phyloP scores from a whole-genome alignment of 208 protist species.

The Trypanosoma cruzi region DNA sequence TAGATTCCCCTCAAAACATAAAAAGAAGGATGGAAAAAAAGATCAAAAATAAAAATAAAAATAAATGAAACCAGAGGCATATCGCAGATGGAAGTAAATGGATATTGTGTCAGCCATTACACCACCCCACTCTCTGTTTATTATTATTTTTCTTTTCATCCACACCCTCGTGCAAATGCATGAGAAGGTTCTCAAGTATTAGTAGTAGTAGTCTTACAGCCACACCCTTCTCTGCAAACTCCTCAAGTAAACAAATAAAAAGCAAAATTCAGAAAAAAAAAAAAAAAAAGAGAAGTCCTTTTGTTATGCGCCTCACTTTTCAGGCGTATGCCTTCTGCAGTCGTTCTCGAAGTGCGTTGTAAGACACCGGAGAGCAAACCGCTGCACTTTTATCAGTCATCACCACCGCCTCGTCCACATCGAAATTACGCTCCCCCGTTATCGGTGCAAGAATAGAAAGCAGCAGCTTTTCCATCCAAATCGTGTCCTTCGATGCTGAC shows the following conservation, averaged over 20 bases:
- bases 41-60: not conserved
- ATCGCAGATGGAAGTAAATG: too few relatives aligned
- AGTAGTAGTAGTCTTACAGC: too few relatives aligned
- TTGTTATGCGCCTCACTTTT: not conserved
- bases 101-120: too few relatives aligned
- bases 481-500: too few relatives aligned
- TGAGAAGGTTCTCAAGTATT: too few relatives aligned
- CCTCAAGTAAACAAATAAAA: too few relatives aligned
- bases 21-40: not conserved
- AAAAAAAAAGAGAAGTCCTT: not conserved
- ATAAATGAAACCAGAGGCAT: too few relatives aligned
- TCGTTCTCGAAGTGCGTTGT: conserved; percentile 3
- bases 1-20: not conserved
- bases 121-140: too few relatives aligned
- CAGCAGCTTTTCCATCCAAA: conserved; percentile 6
- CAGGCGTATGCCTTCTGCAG: conserved; percentile 8
- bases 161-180: too few relatives aligned
- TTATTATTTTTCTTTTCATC: too few relatives aligned
- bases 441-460: conserved; percentile 9
- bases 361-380: not conserved
- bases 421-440: not conserved
- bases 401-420: not conserved
- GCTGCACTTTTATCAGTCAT: not conserved
- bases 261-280: not conserved
- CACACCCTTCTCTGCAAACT: too few relatives aligned